Evolutionary conservation across 148 eudicot species (phyloP), one percentile per base, ranked within the genome.

Genomic region (Rhododendron griersonianum): DNA sequence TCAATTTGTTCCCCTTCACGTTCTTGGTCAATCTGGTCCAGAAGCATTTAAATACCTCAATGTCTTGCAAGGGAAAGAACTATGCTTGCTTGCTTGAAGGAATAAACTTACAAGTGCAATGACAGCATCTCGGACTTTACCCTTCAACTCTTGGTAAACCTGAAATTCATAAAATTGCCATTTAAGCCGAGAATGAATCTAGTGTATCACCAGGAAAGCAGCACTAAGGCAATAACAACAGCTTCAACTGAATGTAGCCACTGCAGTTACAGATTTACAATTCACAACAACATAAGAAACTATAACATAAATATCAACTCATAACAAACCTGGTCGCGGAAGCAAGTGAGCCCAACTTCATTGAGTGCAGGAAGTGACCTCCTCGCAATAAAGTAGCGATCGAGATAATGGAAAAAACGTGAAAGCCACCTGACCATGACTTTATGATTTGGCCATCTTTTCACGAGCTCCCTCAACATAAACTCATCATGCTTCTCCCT

Each of bases 1-100:
- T 95, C 96, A 55, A 95, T 89, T 88, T 92, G 93, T 74, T 88
- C 93, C 44, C 94, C 98, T 81, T 93, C 96, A 13, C 96, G 92
- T 87, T 95, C 98, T 88, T 67, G 87, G 63, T 93, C 84, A 87
- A 94, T 94, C 98, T 95, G 90, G 23, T 51, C 65, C 84, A 61
- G 21, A 69, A 39, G 71, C n/a, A 67, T 61, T 78, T 51, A 2
- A 10, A 86, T 44, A 74, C 51, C 18, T 79, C 35, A 25, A 45
- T 11, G 37, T n/a, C 19, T 44, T 37, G 44, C 57, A n/a, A 25
- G 14, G 28, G 78, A 53, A 67, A 76, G 53, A 41, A 87, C 8
- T 3, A 33, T 57, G 57, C 33, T 25, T 1, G 11, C 51, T 13
- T 47, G 11, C 51, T 13, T 47, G 57, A 83, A 47, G 83, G 21